Evolutionary conservation across 73 alveolate genomes (phyloP).

Genomic region (Paramecium pentaurelia): DNA sequence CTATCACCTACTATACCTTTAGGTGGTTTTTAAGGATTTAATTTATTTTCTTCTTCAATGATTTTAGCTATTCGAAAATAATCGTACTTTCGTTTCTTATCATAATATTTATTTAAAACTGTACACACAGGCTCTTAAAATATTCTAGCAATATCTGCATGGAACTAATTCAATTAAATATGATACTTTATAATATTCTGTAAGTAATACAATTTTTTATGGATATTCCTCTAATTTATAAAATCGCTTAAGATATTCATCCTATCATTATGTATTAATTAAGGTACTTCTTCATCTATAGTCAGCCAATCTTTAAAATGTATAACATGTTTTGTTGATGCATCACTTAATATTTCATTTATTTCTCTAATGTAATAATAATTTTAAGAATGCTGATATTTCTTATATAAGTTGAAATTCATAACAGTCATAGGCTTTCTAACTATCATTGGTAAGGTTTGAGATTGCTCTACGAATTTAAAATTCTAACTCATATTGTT

Average conservation of each 20-base stretch:
- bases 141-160: slow-evolving; percentile 55
- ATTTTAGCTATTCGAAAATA: slow-evolving; percentile 53
- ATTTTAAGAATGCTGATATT: slow-evolving; percentile 14
- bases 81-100: slow-evolving; percentile 54
- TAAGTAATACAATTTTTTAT: slow-evolving; percentile 30
- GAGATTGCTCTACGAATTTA: not conserved
- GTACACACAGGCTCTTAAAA: slow-evolving; percentile 47
- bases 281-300: slow-evolving; percentile 18
- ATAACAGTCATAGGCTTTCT: not conserved
- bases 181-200: slow-evolving; percentile 51
- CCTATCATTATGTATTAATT: not conserved
- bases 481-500: not conserved
- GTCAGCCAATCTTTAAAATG: slow-evolving; percentile 10
- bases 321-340: not conserved
- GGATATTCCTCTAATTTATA: slow-evolving; percentile 53
- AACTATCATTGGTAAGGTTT: not conserved
- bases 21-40: slow-evolving; percentile 59
- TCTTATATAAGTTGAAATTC: not conserved
- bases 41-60: slow-evolving; percentile 59
- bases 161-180: slow-evolving; percentile 1
- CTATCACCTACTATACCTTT: slow-evolving; percentile 61
- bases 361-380: slow-evolving; percentile 27
- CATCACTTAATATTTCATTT: slow-evolving; percentile 22
- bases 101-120: slow-evolving; percentile 43
- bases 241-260: slow-evolving; percentile 47